phyloP scores from a whole-genome alignment of 2,329 filamentous ascomycete species.

The Monosporascus sp. region DNA sequence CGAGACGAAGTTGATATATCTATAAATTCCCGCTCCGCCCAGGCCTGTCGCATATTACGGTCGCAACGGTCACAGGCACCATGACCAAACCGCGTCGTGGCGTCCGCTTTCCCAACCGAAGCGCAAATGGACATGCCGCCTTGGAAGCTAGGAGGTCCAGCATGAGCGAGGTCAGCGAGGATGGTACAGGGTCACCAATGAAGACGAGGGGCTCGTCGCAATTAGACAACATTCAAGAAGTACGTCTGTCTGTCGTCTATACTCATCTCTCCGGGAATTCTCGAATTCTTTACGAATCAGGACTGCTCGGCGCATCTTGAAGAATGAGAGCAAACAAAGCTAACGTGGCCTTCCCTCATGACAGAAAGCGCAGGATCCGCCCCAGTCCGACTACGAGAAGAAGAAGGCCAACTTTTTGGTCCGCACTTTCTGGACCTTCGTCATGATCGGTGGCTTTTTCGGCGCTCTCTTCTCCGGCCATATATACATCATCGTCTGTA shows the following conservation, averaged over 20 bases:
- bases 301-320: not conserved
- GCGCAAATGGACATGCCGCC: conserved; percentile 38
- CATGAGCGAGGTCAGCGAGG: conserved; percentile 67
- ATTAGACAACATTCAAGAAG: conserved; percentile 35
- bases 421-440: conserved; percentile 92
- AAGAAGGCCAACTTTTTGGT: conserved; percentile 98
- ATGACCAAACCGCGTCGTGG: conserved; percentile 41
- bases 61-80: conserved; percentile 1
- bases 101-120: conserved; percentile 51
- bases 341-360: not conserved
- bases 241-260: conserved; percentile 8
- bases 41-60: too few species aligned
- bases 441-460: conserved; percentile 96
- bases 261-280: not conserved
- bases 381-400: conserved; percentile 78
- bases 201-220: conserved; percentile 25
- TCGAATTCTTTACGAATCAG: too few species aligned
- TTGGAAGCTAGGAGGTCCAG: conserved; percentile 59
- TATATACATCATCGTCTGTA: conserved; percentile 91
- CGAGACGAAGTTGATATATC: too few species aligned
- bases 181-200: conserved; percentile 36
- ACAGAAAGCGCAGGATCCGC: conserved; percentile 41
- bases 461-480: conserved; percentile 89
- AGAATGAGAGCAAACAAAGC: not conserved
- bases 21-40: too few species aligned